Conservation (phyloP, 495 filamentous ascomycete genomes). For the Filosporella fistucella region DNA sequence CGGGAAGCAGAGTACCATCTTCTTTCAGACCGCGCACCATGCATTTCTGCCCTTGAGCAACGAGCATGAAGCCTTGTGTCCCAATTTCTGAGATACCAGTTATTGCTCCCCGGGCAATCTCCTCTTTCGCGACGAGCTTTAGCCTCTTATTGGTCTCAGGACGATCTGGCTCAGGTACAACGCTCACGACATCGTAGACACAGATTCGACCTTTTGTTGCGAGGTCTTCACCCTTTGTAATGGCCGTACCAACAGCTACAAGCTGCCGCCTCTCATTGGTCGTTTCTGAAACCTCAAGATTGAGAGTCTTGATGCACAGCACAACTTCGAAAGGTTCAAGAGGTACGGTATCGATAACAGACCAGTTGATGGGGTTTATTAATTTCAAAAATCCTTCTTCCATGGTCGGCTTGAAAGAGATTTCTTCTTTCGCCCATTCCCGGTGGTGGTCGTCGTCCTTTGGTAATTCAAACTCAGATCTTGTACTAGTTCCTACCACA, state of each 20-base stretch:
- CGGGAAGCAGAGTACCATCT: slow-evolving; percentile 83
- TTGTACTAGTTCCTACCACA: slow-evolving; percentile 64
- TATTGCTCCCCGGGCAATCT: slow-evolving; percentile 85
- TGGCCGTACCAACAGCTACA: slow-evolving; percentile 79
- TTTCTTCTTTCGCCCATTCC: slow-evolving; percentile 72
- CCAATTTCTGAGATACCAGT: slow-evolving; percentile 82
- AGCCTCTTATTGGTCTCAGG: slow-evolving; percentile 81
- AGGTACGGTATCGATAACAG: slow-evolving; percentile 66
- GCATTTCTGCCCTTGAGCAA: slow-evolving; percentile 92
- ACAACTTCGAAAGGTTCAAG: slow-evolving; percentile 71
- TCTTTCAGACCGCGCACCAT: slow-evolving; percentile 96
- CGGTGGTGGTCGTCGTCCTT: slow-evolving; percentile 79
- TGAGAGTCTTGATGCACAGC: slow-evolving; percentile 75
- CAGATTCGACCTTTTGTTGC: slow-evolving; percentile 80
- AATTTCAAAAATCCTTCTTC: slow-evolving; percentile 69
- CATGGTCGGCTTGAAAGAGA: slow-evolving; percentile 59
- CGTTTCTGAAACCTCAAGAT: slow-evolving; percentile 83
- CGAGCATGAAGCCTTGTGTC: slow-evolving; percentile 86
- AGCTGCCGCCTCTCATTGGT: slow-evolving; percentile 80
- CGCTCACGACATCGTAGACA: slow-evolving; percentile 85
- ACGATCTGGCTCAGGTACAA: slow-evolving; percentile 80
- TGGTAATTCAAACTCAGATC: slow-evolving; percentile 70
- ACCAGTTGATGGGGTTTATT: slow-evolving; percentile 68
- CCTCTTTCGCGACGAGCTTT: slow-evolving; percentile 82
- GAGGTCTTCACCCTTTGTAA: slow-evolving; percentile 82